Evolutionary conservation across 2,329 filamentous ascomycete species (phyloP).

Genomic region (Pseudopithomyces chartarum): DNA sequence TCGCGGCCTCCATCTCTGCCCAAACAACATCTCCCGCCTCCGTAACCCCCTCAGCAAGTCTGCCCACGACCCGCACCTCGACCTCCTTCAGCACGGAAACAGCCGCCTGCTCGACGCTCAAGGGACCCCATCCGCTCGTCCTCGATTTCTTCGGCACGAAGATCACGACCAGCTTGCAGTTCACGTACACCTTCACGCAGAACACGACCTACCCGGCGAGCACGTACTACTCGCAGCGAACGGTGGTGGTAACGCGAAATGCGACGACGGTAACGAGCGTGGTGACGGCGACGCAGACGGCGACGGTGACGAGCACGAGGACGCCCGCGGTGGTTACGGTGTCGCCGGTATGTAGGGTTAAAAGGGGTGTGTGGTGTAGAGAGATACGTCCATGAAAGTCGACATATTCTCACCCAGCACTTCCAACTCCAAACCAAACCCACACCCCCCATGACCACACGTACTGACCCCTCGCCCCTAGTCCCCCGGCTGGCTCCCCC

Average conservation of each 20-base stretch:
- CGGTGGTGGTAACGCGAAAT: conserved; percentile 22
- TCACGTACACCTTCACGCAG: conserved; percentile 11
- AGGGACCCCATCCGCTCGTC: conserved; percentile 6
- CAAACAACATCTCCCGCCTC: too few species aligned
- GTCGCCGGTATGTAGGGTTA: conserved; percentile 2
- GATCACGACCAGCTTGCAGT: conserved; percentile 20
- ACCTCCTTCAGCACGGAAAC: conserved; percentile 2
- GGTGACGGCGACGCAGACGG: conserved; percentile 19
- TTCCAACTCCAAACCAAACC: too few species aligned
- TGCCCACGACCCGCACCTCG: conserved; percentile 4
- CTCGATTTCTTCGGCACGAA: conserved; percentile 5
- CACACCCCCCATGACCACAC: too few species aligned
- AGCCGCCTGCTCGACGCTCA: neutral
- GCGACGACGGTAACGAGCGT: conserved; percentile 27
- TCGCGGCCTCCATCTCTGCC: conserved; percentile 17
- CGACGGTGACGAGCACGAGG: conserved; percentile 15
- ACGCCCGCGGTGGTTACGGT: conserved; percentile 20
- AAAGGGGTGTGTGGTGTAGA: too few species aligned
- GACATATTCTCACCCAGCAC: too few species aligned
- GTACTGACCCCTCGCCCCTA: too few species aligned
- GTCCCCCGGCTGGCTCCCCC: conserved; percentile 20
- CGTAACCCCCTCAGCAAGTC: neutral
- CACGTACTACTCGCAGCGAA: conserved; percentile 6
- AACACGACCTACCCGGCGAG: conserved; percentile 15
- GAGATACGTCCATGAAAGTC: too few species aligned